These are phyloP conservation scores for Neocallimastix lanati DNA, from an alignment of 192 early-diverging fungal genomes.

Conservation along the genomic window DNA sequence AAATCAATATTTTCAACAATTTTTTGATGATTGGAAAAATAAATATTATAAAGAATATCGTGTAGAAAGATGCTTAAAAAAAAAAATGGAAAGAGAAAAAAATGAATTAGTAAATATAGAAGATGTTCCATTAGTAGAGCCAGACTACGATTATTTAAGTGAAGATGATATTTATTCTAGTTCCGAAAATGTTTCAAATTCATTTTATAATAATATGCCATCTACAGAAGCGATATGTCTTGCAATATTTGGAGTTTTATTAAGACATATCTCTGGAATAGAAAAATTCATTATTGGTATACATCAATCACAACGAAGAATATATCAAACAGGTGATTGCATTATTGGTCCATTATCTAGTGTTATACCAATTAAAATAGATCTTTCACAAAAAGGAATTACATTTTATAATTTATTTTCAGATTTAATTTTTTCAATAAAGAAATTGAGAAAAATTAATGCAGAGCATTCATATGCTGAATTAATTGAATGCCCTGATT, in stretches of 20 bases:
- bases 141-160: background rate
- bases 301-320: background rate
- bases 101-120: background rate
- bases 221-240: background rate
- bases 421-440: background rate
- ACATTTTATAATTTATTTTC: background rate
- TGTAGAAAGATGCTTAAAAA: background rate
- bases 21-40: background rate
- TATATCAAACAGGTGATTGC: background rate
- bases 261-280: background rate
- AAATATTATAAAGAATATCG: background rate
- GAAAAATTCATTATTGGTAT: background rate
- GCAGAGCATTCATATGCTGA: background rate
- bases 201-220: background rate
- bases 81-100: background rate
- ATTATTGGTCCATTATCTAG: background rate
- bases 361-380: background rate
- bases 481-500: background rate
- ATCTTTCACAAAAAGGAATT: background rate
- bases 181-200: background rate
- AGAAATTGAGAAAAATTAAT: background rate
- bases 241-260: background rate
- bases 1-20: background rate
- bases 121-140: background rate
- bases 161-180: background rate